Evolutionary conservation across 2,329 filamentous ascomycete genomes (phyloP).

Genomic region (Penicillium sp.): DNA sequence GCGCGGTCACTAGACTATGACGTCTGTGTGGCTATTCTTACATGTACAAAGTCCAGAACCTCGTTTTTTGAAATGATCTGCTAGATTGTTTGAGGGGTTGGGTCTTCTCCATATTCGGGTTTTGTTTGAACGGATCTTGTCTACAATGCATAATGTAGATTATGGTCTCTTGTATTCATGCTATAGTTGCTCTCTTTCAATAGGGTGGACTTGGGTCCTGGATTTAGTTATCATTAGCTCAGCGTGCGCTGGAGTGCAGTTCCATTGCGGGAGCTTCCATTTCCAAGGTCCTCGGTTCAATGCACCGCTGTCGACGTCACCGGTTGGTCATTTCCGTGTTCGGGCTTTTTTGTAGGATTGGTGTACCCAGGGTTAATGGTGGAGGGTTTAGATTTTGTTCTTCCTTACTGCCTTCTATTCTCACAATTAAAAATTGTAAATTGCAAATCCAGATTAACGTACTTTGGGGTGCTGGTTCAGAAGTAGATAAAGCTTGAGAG

Average conservation of each 20-base stretch:
- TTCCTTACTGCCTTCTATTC: no score
- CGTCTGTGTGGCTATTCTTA: slow-evolving; percentile 13
- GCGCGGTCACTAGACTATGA: slow-evolving; percentile 20
- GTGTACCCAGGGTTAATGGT: slow-evolving; percentile 1
- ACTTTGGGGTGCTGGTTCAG: no score
- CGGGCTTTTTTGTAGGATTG: background rate
- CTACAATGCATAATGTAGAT: background rate
- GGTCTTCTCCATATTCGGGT: background rate
- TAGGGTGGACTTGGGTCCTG: background rate
- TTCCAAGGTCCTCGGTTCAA: slow-evolving; percentile 3
- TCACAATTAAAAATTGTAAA: background rate
- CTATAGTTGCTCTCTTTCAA: background rate
- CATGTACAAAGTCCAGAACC: slow-evolving; percentile 1
- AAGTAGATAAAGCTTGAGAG: no score
- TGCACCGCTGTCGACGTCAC: slow-evolving; percentile 26
- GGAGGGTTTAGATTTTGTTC: background rate
- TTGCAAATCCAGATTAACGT: background rate
- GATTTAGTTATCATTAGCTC: background rate
- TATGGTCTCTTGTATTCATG: background rate
- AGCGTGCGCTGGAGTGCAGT: background rate
- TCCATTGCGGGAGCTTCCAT: background rate
- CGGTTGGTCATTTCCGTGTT: slow-evolving; percentile 22
- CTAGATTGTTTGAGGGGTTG: background rate
- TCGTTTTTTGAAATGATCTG: background rate
- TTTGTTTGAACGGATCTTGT: background rate